Conservation (phyloP, 768 basidiomycete genomes). For the Lactarius deliciosus region DNA sequence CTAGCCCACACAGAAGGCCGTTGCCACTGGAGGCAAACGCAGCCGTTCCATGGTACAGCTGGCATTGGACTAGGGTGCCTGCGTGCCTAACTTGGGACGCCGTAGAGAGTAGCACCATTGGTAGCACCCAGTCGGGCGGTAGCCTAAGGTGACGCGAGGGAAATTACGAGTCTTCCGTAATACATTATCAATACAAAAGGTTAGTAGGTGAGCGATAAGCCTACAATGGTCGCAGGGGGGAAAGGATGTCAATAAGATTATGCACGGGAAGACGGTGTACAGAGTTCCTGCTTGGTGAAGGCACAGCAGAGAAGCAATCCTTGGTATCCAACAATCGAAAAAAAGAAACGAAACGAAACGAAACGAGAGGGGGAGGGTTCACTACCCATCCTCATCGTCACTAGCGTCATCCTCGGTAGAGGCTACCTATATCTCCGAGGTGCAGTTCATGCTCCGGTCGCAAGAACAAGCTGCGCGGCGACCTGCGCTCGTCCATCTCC, state of each 20-base stretch:
- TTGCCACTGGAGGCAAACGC: too few species aligned
- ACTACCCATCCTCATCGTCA: conserved; percentile 2
- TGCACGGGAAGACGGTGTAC: conserved; percentile 9
- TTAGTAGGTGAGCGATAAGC: conserved; percentile 3
- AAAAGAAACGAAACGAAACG: neutral
- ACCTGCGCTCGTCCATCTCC: conserved; percentile 50
- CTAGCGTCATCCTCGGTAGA: conserved; percentile 27
- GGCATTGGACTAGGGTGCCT: too few species aligned
- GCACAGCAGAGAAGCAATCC: conserved; percentile 5
- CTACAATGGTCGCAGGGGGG: conserved; percentile 1
- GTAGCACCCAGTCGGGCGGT: neutral
- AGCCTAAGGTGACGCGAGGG: neutral
- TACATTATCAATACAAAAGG: conserved; percentile 26
- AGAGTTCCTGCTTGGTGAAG: neutral
- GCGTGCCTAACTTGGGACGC: too few species aligned
- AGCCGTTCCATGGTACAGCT: too few species aligned
- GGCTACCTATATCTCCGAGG: conserved; percentile 64
- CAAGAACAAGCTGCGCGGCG: conserved; percentile 66
- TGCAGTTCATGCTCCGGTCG: conserved; percentile 74
- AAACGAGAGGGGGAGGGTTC: neutral
- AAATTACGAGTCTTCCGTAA: neutral
- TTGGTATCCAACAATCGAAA: neutral
- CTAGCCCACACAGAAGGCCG: too few species aligned
- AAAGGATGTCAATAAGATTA: conserved; percentile 15
- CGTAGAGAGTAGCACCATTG: too few species aligned